Evolutionary conservation across 495 filamentous ascomycete species (phyloP).

Genomic region (Tirmania nivea): DNA sequence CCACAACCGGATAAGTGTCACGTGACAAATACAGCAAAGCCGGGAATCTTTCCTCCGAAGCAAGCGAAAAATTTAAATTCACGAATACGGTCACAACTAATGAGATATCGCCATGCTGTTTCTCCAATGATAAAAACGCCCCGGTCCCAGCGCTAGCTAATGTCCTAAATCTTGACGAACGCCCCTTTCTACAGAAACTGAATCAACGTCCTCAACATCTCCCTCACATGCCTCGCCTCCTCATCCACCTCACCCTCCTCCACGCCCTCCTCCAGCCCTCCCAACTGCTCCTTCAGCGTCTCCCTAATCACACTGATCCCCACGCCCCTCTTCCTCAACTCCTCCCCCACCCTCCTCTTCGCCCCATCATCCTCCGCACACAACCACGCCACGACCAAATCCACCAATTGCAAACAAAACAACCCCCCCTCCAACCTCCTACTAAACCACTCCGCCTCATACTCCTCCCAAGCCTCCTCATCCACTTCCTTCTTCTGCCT

Average conservation of each 20-base stretch:
- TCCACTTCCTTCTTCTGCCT: slow-evolving; percentile 24
- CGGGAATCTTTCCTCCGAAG: too few relatives aligned
- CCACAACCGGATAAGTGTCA: too few relatives aligned
- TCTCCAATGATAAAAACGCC: too few relatives aligned
- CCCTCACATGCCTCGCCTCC: slow-evolving; percentile 35
- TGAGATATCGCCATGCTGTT: too few relatives aligned
- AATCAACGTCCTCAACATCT: slow-evolving; percentile 45
- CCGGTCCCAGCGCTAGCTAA: too few relatives aligned
- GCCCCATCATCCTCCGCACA: slow-evolving; percentile 76
- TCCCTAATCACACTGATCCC: slow-evolving; percentile 34
- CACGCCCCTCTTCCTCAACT: slow-evolving; percentile 49
- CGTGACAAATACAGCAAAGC: too few relatives aligned
- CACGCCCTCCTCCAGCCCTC: slow-evolving; percentile 31
- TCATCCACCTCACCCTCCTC: slow-evolving; percentile 33
- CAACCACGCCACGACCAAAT: slow-evolving; percentile 80
- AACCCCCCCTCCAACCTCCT: slow-evolving; percentile 68
- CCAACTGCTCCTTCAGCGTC: slow-evolving; percentile 30
- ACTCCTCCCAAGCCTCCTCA: slow-evolving; percentile 29
- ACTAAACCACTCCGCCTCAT: slow-evolving; percentile 63
- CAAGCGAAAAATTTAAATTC: too few relatives aligned
- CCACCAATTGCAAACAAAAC: slow-evolving; percentile 67
- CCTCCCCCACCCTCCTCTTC: slow-evolving; percentile 36
- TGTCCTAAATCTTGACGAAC: too few relatives aligned
- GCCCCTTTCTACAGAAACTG: slow-evolving; percentile 32
- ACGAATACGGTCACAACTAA: too few relatives aligned